Evolutionary conservation across 305 asterid genomes (phyloP).

Genomic region (Fraxinus floribunda): DNA sequence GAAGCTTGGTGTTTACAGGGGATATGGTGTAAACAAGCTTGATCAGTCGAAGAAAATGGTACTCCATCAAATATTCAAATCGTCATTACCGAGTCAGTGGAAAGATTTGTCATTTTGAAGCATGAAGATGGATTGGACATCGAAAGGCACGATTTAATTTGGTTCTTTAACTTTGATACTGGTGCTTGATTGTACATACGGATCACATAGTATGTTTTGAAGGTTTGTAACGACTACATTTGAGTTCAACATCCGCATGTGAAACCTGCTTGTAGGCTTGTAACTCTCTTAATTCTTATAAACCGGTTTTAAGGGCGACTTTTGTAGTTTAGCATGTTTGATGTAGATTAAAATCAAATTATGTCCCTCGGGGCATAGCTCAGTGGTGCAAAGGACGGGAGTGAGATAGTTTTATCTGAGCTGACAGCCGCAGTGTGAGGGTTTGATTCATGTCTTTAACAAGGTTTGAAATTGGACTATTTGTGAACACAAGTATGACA

Average conservation of each 20-base stretch:
- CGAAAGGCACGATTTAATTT: background rate
- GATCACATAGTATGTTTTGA: background rate
- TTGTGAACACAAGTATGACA: too few relatives aligned
- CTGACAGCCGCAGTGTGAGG: too few relatives aligned
- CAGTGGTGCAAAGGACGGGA: too few relatives aligned
- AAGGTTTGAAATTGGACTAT: too few relatives aligned
- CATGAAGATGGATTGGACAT: constrained; percentile 21
- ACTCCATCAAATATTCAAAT: constrained; percentile 60
- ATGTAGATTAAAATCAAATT: background rate
- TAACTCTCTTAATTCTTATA: too few relatives aligned
- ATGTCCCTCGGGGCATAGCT: too few relatives aligned
- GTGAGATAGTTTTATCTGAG: too few relatives aligned
- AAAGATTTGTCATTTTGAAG: constrained; percentile 23
- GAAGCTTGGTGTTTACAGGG: constrained; percentile 50
- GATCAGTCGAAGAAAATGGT: constrained; percentile 34
- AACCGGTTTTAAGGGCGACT: background rate
- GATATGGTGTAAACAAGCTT: constrained; percentile 33
- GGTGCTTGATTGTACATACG: background rate
- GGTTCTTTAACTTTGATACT: background rate
- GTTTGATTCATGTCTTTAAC: too few relatives aligned
- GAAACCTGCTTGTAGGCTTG: background rate
- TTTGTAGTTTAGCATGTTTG: background rate
- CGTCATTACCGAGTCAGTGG: constrained; percentile 46
- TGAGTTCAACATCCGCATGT: background rate
- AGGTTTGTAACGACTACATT: background rate